These are phyloP conservation scores for Balamuthia mandrillaris DNA, from an alignment of 208 protist species.

Conservation along the genomic window DNA sequence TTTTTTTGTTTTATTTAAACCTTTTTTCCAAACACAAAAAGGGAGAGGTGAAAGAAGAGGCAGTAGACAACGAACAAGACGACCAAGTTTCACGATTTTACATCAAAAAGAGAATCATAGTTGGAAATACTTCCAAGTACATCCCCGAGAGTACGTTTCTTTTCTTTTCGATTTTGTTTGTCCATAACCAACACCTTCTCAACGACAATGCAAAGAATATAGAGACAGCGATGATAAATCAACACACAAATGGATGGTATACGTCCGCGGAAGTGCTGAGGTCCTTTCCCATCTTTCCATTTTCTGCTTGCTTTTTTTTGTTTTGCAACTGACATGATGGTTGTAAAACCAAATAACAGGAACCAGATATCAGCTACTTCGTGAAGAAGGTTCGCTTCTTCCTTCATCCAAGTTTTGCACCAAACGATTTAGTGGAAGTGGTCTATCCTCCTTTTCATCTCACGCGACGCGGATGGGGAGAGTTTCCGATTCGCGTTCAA, in stretches of 20 bases:
- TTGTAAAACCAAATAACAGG: neutral
- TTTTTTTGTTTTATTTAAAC: neutral
- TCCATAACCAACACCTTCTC: neutral
- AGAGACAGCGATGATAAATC: neutral
- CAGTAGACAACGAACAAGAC: neutral
- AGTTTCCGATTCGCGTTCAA: conserved; percentile 48
- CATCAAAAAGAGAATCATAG: conserved; percentile 30
- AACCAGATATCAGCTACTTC: conserved; percentile 3
- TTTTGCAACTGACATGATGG: neutral
- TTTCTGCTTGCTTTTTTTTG: neutral
- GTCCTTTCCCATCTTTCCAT: neutral
- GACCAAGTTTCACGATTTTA: conserved; percentile 24
- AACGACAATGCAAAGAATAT: neutral
- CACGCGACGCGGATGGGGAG: conserved; percentile 40
- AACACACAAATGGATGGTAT: conserved; percentile 40
- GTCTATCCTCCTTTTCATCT: conserved; percentile 39
- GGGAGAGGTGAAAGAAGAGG: neutral
- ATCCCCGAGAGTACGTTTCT: neutral
- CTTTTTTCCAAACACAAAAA: neutral
- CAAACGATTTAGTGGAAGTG: conserved; percentile 51
- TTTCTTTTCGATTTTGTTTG: neutral
- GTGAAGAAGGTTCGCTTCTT: conserved; percentile 49
- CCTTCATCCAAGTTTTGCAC: conserved; percentile 47
- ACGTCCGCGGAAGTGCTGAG: conserved; percentile 5
- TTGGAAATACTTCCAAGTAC: conserved; percentile 34